phyloP scores from a whole-genome alignment of 345 rosid species.

The Eucalyptus coolabah region DNA sequence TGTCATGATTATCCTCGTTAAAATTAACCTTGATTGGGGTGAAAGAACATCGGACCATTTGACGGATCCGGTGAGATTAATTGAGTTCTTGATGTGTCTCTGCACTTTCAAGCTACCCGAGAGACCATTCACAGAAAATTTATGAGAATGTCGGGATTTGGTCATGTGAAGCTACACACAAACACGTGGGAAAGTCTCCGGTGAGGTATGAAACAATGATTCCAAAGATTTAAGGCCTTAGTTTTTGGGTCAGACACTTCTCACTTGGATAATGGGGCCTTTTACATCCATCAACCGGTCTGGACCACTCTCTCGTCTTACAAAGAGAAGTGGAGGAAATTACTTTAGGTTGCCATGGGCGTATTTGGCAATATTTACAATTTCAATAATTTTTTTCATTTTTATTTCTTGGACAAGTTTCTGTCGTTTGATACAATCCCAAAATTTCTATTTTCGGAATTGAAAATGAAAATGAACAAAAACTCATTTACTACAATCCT shows the following conservation, averaged over 20 bases:
- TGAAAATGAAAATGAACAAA: no score
- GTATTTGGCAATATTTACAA: no score
- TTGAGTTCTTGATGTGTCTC: background rate
- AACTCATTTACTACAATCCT: rapidly evolving
- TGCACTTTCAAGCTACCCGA: background rate
- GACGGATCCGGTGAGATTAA: background rate
- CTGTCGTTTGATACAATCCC: rapidly evolving
- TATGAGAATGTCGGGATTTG: background rate
- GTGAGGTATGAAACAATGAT: background rate
- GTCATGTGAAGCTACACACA: background rate
- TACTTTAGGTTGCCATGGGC: background rate
- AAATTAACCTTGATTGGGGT: background rate
- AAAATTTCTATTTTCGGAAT: no score
- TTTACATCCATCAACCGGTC: background rate
- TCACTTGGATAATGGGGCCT: background rate
- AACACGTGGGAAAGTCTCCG: background rate
- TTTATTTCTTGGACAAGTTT: no score
- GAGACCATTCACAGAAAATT: background rate
- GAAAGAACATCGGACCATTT: background rate
- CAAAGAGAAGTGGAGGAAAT: background rate
- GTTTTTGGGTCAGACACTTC: background rate
- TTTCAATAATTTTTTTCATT: no score
- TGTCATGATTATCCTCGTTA: background rate
- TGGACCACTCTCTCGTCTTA: background rate
- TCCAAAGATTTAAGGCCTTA: background rate